These are phyloP conservation scores for Benincasa hispida DNA, from an alignment of 306 rosid species.

Conservation along the genomic window DNA sequence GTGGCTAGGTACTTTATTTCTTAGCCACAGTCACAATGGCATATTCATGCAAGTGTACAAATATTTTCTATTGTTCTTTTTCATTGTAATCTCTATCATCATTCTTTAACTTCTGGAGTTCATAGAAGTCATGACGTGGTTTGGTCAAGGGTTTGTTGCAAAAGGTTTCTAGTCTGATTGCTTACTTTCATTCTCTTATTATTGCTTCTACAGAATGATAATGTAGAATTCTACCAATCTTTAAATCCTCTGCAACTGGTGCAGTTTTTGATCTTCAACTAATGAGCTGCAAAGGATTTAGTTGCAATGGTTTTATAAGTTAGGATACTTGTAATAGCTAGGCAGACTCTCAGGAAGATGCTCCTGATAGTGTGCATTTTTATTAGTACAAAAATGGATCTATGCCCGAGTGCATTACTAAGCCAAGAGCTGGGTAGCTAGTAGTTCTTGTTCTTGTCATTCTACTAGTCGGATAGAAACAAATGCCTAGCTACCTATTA, in stretches of 20 bases:
- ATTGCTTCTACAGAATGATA: neutral
- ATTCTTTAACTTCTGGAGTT: neutral
- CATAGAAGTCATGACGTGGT: neutral
- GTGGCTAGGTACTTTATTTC: neutral
- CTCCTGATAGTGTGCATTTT: too few species aligned
- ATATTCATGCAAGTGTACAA: neutral
- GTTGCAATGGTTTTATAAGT: neutral
- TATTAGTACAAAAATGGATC: too few species aligned
- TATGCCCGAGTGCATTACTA: too few species aligned
- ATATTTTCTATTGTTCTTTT: too few species aligned
- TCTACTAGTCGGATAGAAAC: too few species aligned
- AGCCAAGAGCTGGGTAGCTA: too few species aligned
- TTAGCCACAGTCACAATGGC: too few species aligned
- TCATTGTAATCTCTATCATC: neutral
- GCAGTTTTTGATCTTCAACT: too few species aligned
- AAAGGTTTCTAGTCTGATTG: neutral
- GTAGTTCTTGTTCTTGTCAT: too few species aligned
- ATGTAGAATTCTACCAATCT: neutral
- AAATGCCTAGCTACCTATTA: too few species aligned
- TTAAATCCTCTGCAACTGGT: neutral
- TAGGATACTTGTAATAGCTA: neutral
- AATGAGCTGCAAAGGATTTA: neutral
- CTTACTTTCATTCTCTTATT: neutral
- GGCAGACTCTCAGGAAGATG: too few species aligned
- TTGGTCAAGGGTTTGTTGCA: neutral